Percentiles rank a stretch among this genome's conserved stretches.
Evolutionary conservation across 345 rosid species (phyloP).

Genomic region (Rhodamnia rubescens): DNA sequence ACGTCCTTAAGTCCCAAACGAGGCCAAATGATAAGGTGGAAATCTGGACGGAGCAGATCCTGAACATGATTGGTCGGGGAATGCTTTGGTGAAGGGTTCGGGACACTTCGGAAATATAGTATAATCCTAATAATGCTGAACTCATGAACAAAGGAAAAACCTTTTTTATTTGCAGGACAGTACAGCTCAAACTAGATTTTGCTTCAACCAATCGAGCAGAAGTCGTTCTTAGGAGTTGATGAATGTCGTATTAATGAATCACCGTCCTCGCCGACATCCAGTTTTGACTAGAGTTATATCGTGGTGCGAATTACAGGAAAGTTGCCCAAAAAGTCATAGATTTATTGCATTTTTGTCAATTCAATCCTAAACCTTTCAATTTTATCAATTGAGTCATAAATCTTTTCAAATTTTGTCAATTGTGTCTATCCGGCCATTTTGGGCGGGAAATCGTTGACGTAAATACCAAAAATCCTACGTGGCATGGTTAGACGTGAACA

Average conservation of each 20-base stretch:
- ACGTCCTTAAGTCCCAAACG: neutral
- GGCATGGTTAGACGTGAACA: too few relatives aligned
- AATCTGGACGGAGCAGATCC: neutral
- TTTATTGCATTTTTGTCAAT: too few relatives aligned
- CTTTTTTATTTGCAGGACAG: neutral
- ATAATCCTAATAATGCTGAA: neutral
- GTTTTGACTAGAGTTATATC: neutral
- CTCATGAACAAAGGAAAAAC: neutral
- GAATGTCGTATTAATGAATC: neutral
- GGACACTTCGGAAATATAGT: neutral
- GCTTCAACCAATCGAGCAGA: neutral
- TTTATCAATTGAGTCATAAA: too few relatives aligned
- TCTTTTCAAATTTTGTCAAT: too few relatives aligned
- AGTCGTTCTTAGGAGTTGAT: neutral
- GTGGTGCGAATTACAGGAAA: neutral
- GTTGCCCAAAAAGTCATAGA: too few relatives aligned
- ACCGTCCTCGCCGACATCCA: neutral
- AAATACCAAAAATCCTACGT: rapidly evolving
- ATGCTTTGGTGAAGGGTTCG: neutral
- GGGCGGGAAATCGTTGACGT: too few relatives aligned
- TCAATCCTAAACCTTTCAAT: too few relatives aligned
- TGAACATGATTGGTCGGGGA: neutral
- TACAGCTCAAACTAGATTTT: neutral
- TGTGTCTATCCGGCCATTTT: too few relatives aligned
- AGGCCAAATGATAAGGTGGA: neutral